Conservation (phyloP, 2,329 filamentous ascomycete genomes). For the Blumeria hordei region DNA sequence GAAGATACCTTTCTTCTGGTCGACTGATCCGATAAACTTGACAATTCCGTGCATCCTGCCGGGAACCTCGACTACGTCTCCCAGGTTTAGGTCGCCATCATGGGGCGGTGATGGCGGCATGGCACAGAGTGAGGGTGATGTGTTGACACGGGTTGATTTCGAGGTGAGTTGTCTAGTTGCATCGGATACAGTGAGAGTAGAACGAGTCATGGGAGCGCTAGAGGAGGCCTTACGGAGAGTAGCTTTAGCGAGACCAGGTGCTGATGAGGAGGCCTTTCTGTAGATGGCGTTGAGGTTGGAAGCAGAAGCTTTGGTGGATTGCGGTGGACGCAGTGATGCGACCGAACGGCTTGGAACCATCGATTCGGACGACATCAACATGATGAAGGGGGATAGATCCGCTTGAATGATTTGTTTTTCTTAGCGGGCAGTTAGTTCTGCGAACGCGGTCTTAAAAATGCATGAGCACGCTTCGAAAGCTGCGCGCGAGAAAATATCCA, state of each 20-base stretch:
- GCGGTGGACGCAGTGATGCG: no score
- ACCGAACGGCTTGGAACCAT: no score
- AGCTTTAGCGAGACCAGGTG: background rate
- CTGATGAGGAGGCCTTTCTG: background rate
- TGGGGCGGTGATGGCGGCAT: slow-evolving; percentile 32
- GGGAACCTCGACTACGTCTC: slow-evolving; percentile 74
- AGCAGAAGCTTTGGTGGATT: background rate
- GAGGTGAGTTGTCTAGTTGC: background rate
- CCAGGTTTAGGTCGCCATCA: slow-evolving; percentile 38
- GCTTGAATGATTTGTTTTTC: no score
- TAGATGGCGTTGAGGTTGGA: background rate
- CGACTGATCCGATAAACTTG: slow-evolving; percentile 68
- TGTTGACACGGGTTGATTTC: background rate
- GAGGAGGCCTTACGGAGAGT: background rate
- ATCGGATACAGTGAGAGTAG: background rate
- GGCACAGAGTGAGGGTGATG: slow-evolving; percentile 2
- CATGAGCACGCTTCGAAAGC: no score
- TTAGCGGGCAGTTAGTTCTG: no score
- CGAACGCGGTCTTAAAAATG: no score
- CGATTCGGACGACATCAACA: no score
- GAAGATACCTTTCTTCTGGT: slow-evolving; percentile 76
- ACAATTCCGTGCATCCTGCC: slow-evolving; percentile 80
- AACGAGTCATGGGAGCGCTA: background rate
- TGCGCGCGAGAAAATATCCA: no score
- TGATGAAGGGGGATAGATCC: no score